Conservation (phyloP, 257 asterid genomes). For the Solanum ossicruentum region DNA sequence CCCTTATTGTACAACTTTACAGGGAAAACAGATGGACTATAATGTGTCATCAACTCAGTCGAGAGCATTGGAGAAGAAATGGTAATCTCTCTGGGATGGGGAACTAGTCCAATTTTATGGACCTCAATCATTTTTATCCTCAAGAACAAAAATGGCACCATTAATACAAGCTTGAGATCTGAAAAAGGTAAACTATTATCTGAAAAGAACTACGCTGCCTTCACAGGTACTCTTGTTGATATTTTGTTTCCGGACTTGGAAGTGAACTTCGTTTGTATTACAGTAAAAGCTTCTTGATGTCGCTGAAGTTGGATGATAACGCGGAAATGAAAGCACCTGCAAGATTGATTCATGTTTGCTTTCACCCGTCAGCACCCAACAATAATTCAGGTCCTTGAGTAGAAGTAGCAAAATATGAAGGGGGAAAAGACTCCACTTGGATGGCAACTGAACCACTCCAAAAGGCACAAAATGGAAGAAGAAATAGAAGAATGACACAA, state of each 20-base stretch:
- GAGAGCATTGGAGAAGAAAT: not conserved
- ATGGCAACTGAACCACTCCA: not conserved
- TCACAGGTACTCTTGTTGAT: not conserved
- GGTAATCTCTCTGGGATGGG: not conserved
- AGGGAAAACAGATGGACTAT: not conserved
- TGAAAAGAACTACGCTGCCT: not conserved
- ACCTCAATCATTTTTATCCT: not conserved
- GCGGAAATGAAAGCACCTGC: slow-evolving; percentile 64
- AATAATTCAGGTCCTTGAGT: not conserved
- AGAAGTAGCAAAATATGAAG: not conserved
- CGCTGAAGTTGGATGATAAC: slow-evolving; percentile 61
- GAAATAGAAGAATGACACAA: not conserved
- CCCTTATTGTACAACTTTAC: not conserved
- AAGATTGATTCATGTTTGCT: not conserved
- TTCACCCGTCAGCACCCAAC: not conserved
- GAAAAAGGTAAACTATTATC: not conserved
- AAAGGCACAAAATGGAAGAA: too few relatives aligned
- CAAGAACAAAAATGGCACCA: not conserved
- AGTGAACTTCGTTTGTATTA: slow-evolving; percentile 11
- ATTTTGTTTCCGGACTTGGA: not conserved
- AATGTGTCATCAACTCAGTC: not conserved
- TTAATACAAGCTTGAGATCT: not conserved
- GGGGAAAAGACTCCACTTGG: not conserved
- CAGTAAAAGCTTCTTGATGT: slow-evolving; percentile 66
- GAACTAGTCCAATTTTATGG: not conserved